Evolutionary conservation across 495 filamentous ascomycete genomes (phyloP).

Genomic region (Opeltia flavorubescens): DNA sequence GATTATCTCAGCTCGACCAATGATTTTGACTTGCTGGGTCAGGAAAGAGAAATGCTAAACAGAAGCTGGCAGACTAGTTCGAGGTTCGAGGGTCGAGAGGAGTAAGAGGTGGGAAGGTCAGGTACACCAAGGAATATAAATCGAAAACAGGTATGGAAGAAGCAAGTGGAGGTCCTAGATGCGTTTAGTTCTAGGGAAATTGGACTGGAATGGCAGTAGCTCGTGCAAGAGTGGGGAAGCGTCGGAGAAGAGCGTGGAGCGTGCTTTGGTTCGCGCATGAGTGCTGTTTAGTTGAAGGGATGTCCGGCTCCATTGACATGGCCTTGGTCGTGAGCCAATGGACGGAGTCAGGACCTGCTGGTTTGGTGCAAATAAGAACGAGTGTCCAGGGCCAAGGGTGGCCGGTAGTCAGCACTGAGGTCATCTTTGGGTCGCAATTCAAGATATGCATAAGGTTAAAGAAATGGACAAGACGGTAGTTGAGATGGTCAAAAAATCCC

Average conservation of each 20-base stretch:
- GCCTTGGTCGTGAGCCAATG: not conserved
- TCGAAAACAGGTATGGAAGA: not conserved
- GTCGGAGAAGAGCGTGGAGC: not conserved
- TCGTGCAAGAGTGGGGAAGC: not conserved
- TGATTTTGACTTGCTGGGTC: not conserved
- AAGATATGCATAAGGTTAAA: not conserved
- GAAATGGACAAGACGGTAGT: slow-evolving; percentile 1
- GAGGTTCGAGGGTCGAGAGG: not conserved
- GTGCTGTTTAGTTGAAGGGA: not conserved
- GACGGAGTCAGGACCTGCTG: not conserved
- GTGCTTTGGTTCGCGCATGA: slow-evolving; percentile 1
- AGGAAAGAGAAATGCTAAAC: not conserved
- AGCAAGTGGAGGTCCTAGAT: not conserved
- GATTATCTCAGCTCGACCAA: not conserved
- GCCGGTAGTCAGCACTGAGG: not conserved
- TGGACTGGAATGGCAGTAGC: not conserved
- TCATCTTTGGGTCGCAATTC: not conserved
- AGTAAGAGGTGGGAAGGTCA: not conserved
- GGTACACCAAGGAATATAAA: not conserved
- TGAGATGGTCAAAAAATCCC: slow-evolving; percentile 6
- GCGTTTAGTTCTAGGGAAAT: not conserved
- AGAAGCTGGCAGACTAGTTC: not conserved
- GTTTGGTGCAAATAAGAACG: not conserved
- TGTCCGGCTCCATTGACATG: not conserved
- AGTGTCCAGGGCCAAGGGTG: not conserved